Conservation (phyloP, 2,329 filamentous ascomycete species). For the Colletotrichum lindemuthianum region DNA sequence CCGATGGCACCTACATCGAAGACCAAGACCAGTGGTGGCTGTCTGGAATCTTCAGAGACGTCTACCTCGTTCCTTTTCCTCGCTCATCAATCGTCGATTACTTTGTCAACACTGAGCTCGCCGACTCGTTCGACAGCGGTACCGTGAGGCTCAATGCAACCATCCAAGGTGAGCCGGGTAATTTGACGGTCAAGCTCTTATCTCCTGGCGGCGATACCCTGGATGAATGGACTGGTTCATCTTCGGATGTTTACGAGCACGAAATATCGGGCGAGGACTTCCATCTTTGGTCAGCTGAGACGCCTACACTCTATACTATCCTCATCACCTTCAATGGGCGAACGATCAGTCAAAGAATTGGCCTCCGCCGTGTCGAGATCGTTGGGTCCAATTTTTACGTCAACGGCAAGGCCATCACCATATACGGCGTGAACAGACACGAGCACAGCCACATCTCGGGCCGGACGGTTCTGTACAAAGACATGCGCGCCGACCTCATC, state of each 20-base stretch:
- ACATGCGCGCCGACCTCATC: conserved; percentile 68
- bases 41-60: conserved; percentile 74
- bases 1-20: conserved; percentile 77
- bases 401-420: conserved; percentile 72
- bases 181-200: conserved; percentile 8
- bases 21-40: conserved; percentile 78
- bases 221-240: conserved; percentile 24
- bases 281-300: conserved; percentile 75
- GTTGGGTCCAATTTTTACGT: conserved; percentile 69
- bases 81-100: conserved; percentile 64
- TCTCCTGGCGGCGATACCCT: conserved; percentile 30
- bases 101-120: conserved; percentile 63
- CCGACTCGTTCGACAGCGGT: conserved; percentile 63
- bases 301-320: conserved; percentile 68
- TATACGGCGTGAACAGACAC: conserved; percentile 77
- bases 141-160: conserved; percentile 56
- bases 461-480: conserved; percentile 68
- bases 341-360: conserved; percentile 64
- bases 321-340: conserved; percentile 47
- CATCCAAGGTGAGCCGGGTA: conserved; percentile 46
- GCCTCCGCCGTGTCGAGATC: conserved; percentile 71
- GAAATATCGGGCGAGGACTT: conserved; percentile 58
- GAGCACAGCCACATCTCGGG: conserved; percentile 73
- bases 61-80: conserved; percentile 71
- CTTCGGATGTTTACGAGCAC: conserved; percentile 42